Evolutionary conservation across 352 stramenopile species (phyloP).

Genomic region (Phytopythium helicoides): DNA sequence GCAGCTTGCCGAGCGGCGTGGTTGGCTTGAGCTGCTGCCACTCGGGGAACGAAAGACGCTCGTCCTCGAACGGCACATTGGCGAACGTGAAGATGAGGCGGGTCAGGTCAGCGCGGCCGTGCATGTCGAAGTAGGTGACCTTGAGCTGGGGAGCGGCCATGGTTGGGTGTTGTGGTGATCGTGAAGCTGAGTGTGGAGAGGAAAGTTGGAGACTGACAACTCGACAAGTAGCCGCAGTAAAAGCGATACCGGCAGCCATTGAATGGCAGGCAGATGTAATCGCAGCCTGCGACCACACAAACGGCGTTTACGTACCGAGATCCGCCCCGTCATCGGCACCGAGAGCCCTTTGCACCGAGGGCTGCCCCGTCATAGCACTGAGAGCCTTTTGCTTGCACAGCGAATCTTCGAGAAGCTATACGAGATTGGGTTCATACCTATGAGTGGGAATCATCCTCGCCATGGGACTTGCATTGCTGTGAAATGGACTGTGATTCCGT

Average conservation of each 20-base stretch:
- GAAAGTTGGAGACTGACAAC: neutral
- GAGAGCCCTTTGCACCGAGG: no score
- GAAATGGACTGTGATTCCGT: no score
- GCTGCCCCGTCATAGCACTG: no score
- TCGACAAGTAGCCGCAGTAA: no score
- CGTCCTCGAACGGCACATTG: slow-evolving; percentile 50
- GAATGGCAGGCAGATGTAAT: neutral
- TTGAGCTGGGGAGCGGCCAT: slow-evolving; percentile 19
- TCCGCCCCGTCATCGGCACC: no score
- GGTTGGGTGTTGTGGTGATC: neutral
- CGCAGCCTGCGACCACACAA: no score
- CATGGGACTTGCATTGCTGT: no score
- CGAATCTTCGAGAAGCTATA: no score
- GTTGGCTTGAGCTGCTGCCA: slow-evolving; percentile 33
- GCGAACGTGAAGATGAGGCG: slow-evolving; percentile 43
- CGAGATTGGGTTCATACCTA: no score
- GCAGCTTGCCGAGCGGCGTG: slow-evolving; percentile 45
- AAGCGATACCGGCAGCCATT: neutral
- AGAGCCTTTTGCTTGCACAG: no score
- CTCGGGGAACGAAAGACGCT: slow-evolving; percentile 25
- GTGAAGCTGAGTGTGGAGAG: neutral
- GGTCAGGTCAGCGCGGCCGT: slow-evolving; percentile 46
- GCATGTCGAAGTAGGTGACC: slow-evolving; percentile 48
- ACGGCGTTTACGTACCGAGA: no score
- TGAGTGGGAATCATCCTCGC: no score